Conservation (phyloP, 2,329 filamentous ascomycete genomes). For the Coniochaeta sp. region DNA sequence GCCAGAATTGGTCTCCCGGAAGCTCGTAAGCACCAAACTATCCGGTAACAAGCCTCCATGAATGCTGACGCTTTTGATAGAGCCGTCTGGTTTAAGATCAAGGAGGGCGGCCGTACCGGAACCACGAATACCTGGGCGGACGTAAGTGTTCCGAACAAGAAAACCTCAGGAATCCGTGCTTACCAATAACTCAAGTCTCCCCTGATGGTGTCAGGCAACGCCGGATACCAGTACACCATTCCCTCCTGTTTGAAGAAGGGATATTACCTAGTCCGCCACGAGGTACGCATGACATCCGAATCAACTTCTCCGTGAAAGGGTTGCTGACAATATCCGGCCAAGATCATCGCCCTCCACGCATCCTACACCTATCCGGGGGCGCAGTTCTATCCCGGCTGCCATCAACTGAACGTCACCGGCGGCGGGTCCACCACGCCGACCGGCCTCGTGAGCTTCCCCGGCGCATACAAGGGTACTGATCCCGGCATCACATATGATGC, state of each 20-base stretch:
- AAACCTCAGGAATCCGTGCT: background rate
- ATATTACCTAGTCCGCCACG: constrained; percentile 52
- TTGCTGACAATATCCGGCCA: background rate
- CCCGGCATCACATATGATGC: constrained; percentile 45
- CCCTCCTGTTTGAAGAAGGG: constrained; percentile 43
- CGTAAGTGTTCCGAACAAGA: constrained; percentile 18
- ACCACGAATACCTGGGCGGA: constrained; percentile 42
- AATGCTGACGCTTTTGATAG: constrained; percentile 14
- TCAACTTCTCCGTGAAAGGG: background rate
- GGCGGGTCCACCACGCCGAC: constrained; percentile 34
- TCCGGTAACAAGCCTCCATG: too few species aligned
- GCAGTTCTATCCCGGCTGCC: constrained; percentile 52
- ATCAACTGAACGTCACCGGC: constrained; percentile 48
- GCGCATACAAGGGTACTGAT: constrained; percentile 42
- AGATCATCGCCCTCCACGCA: constrained; percentile 45
- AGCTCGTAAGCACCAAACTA: constrained; percentile 27
- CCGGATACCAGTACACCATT: constrained; percentile 43
- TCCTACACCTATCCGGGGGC: constrained; percentile 41
- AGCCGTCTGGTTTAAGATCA: constrained; percentile 51
- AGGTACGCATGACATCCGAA: constrained; percentile 17
- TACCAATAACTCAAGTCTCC: constrained; percentile 23
- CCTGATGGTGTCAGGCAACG: constrained; percentile 33
- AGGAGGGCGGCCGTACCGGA: constrained; percentile 40
- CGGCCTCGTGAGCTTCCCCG: constrained; percentile 42
- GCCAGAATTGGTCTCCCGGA: constrained; percentile 40